Evolutionary conservation across 2,329 filamentous ascomycete species (phyloP), one percentile per base, ranked within the genome.

Genomic region (Pseudogymnoascus sp.): DNA sequence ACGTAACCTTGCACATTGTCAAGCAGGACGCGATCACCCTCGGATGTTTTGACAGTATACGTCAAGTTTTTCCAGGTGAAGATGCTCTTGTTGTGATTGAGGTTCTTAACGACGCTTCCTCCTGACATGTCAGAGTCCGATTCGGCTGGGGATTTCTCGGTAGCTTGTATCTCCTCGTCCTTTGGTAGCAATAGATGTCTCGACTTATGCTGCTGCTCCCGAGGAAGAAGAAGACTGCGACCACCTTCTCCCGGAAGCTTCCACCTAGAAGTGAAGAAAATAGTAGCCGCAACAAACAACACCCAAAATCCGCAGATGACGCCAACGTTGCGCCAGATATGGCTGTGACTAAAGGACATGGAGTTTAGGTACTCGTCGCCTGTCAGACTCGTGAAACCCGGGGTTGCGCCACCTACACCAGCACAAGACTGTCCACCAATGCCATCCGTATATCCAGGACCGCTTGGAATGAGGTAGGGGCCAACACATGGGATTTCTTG

Each of bases 1-100:
- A 90, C 86, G 84, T 88, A 96, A 2, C 91, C 92, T 68, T 92
- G 85, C 1, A 96, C 89, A 64, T 93, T 83, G 67, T 95, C 86
- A 6, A 96, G 79, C 65, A 96, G 85, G 11, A 84, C 79, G 6
- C 88, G 85, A 82, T 91, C 78, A 6, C 83, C 84, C 0, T 76
- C 73, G 0, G 82, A 79, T 0, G 83, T 86, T 68, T 85, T 82
- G 65, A 92, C 88, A 0, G 84, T 89, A 71, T 91, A 92, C 1
- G 68, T 69, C 0, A 92, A 81, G 65, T 90, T 82, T 71, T 88
- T 88, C 87, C 89, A 92, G 0, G 89, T 92, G 69, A 91, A 90
- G 0, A 89, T 79, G 0, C 85, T 87, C 0, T 82, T 87, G 72
- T 90, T 89, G 23, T 81, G 81, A 28, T 87, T 75, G 0, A 90